Conservation (phyloP, 2,329 filamentous ascomycete genomes). For the Thelonectria discophora region DNA sequence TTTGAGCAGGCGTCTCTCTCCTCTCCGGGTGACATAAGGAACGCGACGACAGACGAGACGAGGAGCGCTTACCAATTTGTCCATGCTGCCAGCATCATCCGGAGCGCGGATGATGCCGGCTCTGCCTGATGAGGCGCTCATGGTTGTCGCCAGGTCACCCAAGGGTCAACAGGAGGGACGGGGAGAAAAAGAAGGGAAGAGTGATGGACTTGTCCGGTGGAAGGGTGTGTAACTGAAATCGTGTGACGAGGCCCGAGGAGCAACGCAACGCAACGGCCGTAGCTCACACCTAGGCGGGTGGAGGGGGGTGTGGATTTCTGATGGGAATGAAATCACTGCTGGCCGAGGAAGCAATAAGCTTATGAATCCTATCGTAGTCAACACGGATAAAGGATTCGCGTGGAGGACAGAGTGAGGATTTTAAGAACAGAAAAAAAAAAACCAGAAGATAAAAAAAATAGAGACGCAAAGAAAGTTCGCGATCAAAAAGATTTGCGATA, state of each 20-base stretch:
- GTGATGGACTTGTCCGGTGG: conserved; percentile 39
- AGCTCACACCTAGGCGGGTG: conserved; percentile 35
- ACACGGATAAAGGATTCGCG: no score
- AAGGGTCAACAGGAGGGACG: conserved; percentile 17
- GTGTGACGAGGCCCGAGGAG: conserved; percentile 47
- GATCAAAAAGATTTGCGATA: no score
- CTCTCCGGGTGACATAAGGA: conserved; percentile 22
- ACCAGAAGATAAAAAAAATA: not conserved
- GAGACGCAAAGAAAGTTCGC: conserved; percentile 1
- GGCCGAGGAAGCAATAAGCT: conserved; percentile 6
- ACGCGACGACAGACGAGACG: conserved; percentile 9
- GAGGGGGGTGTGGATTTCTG: conserved; percentile 39
- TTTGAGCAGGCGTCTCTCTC: conserved; percentile 9
- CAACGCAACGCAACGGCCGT: conserved; percentile 35
- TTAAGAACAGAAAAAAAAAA: no score
- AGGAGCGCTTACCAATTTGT: conserved; percentile 63
- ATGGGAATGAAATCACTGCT: conserved; percentile 30
- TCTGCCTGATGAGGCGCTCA: conserved; percentile 60
- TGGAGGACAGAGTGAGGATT: no score
- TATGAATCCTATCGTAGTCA: no score
- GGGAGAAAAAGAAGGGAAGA: conserved; percentile 36
- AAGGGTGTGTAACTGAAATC: conserved; percentile 48
- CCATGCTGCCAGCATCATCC: conserved; percentile 62
- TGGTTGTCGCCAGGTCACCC: conserved; percentile 39
- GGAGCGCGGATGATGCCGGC: conserved; percentile 65